Base-by-base conservation (phyloP, 2,329 filamentous ascomycete species). In the Aphanocladium album region DNA sequence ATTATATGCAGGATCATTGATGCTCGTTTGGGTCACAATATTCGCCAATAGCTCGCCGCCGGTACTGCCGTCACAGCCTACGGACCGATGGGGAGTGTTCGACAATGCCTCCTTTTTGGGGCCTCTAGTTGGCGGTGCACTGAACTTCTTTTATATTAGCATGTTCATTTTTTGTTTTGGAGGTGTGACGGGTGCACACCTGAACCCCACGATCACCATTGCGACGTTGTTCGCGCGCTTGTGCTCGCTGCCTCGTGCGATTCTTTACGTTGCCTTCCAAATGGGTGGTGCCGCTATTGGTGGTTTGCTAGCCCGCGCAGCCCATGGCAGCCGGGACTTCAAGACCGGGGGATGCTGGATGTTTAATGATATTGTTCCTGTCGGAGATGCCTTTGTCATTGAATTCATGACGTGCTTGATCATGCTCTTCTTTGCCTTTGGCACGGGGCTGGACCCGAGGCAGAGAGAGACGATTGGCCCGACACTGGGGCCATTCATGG, bases 141-240 rank as follows among this genome's bases (percentile, higher is more conserved):
- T 68, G 1, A 74, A 72, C 43, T 62, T 72, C 0, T 43, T 75
- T 7, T 66, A 71, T 16, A 70, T 83, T 16, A 73, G 78, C 0
- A 68, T 84, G 0, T 79, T 83, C 63, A 82, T 83, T 39, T 80
- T 76, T 50, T 74, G 74, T 0, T 77, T 80, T 25, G 79, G 75
- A 0, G 76, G 80, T 0, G 73, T 79, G 1, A 80, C 78, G 2
- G 81, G 81, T 16, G 80, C 78, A 0, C 82, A 84, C 66, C 72
- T 84, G 53, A 84, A 82, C 64, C 81, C 81, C 1, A 70, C 79
- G 3, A 83, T 84, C 50, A 83, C 81, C 0, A 74, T 84, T 45
- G 76, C 79, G 0, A 83, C 81, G 0, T 80, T 84, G 58, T 79
- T 79, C 35, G 76, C 79, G 1, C 74, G 80, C 0, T 70, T 83